Evolutionary conservation across 805 yeast genomes (phyloP), one percentile per base, ranked within the genome.

Genomic region (Wickerhamomyces kurtzmanii): DNA sequence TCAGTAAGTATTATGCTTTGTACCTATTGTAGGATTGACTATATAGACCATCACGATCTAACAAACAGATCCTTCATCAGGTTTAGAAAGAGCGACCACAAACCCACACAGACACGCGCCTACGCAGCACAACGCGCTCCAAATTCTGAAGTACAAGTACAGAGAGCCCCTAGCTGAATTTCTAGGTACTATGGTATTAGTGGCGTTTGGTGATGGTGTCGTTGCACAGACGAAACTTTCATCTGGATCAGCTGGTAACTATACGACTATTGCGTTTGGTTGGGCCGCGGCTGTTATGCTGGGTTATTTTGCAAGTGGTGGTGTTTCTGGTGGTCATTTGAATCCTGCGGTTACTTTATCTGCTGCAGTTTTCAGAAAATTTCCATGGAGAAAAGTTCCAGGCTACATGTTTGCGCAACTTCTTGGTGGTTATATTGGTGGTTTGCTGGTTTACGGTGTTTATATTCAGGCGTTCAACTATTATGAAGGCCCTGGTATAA

Each of bases 241-340:
- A 8, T 28, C 39, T 3, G 57, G 50, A 14, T 31, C 39, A 6
- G 54, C 54, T 21, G 72, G 72, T 39, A 53, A 54, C 27, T 61
- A 55, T 31, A 57, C 57, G 25, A 53, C 59, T 12, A 48, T 66
- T 29, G 62, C 64, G 4, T 39, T 68, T 22, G 56, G 63, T n/a
- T 69, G 75, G 75, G 76, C 71, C 24, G 51, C 66, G 20, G 75
- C 70, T 1, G 71, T 65, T 21, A 62, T 65, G 40, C 43, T 68
- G 42, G 76, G 75, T 27, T 66, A 65, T 39, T 53, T 57, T 29
- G 52, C 58, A 6, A 57, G 71, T 22, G 73, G 73, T 33, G 76
- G 76, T 38, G 53, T 68, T 29, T 67, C 74, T 21, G 75, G 74
- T 42, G 76, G 69, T n/a, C 76, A 69, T 45, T 43, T 69, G 33